A percentile compares a stretch with the other conserved stretches of the same genome.
phyloP scores from a whole-genome alignment of 768 basidiomycete genomes.

The Mrakia gelida region DNA sequence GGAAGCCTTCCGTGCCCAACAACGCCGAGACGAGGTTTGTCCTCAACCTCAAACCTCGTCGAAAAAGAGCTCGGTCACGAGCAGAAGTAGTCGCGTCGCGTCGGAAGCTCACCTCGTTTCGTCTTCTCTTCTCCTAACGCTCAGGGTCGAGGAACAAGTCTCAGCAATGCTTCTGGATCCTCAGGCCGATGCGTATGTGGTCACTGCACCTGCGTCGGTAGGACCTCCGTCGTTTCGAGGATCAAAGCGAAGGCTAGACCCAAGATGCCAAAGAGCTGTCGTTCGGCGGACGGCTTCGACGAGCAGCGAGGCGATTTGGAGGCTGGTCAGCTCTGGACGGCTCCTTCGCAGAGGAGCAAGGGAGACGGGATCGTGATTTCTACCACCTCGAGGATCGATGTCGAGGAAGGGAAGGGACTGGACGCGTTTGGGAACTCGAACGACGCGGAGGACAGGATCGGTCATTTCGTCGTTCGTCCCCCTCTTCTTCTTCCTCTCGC shows the following conservation, averaged over 20 bases:
- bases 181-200: background rate
- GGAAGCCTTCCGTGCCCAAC: slow-evolving; percentile 4
- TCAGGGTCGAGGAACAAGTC: background rate
- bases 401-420: background rate
- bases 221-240: background rate
- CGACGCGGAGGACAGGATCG: background rate
- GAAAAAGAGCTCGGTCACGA: no score
- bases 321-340: background rate
- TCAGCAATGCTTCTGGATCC: background rate
- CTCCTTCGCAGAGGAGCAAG: background rate
- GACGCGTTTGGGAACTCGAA: background rate
- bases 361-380: background rate
- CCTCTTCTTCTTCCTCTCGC: background rate
- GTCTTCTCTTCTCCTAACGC: background rate
- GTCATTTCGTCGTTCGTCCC: background rate
- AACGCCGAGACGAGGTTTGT: background rate
- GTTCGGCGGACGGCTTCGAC: background rate
- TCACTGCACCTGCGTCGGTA: background rate
- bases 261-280: background rate
- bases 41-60: background rate
- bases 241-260: background rate
- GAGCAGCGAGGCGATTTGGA: background rate
- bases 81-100: no score
- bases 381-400: background rate
- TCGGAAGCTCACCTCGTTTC: background rate